Base-by-base conservation (phyloP, 2,329 filamentous ascomycete genomes). In the Oidium heveae region DNA sequence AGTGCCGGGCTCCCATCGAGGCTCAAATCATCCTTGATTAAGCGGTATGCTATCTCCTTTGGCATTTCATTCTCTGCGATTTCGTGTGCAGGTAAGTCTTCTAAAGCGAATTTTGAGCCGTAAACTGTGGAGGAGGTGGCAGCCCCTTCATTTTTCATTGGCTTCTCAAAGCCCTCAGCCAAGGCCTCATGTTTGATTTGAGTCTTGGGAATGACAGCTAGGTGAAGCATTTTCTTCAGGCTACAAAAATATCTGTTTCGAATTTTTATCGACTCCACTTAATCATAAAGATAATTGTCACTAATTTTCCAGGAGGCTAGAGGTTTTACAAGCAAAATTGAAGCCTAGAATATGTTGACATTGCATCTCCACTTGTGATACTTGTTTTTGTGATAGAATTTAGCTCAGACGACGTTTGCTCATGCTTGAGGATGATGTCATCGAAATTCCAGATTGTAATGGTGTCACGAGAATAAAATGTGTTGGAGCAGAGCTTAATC, bases 1-100 rank as follows among this genome's bases (percentile, higher is more conserved):
- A 94, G 75, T 74, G 87, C 89, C 9, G 87, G 86, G 62, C 89
- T 93, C 55, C 87, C 87, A 66, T 96, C 89, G 54, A 95, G 72
- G 59, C 84, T 91, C 59, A 95, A 73, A 65, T 94, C 86, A 66
- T 95, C 89, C 72, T 86, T 89, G 73, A 95, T 95, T 84, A 95
- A 84, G 52, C 87, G 82, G 68, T 95, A 94, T n/a, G 89, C 89
- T 54, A 94, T 77, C 61, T 94, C 84, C 61, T 77, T 80, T 47
- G 89, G 89, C 88, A 95, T 94, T 69, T 93, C 85, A 20, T 70
- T 64, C 62, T 94, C 86, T 0, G 89, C 87, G 78, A 96, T 95
- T 70, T 87, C 82, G 64, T 84, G 73, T 64, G 75, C 77, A 32
- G 88, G 87, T 44, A 96, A 73, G 63, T 94, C 86, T 64, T 83